phyloP scores from a whole-genome alignment of 768 basidiomycete genomes.

The Coprinopsis cinerea region DNA sequence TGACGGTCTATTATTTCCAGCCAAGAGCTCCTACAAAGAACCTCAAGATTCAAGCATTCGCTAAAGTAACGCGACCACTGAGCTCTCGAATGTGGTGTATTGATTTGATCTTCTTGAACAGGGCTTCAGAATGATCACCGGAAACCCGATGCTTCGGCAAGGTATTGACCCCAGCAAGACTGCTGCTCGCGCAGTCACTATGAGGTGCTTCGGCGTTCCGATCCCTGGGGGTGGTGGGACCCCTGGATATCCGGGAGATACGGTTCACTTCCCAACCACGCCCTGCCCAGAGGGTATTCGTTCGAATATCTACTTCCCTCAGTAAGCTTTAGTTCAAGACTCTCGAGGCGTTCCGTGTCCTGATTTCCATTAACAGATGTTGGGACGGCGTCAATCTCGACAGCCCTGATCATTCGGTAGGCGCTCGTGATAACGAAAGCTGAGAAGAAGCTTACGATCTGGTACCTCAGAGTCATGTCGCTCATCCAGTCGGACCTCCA shows the following conservation, averaged over 20 bases:
- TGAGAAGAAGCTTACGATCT: neutral
- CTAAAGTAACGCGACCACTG: neutral
- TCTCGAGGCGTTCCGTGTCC: neutral
- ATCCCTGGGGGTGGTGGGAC: slow-evolving; percentile 4
- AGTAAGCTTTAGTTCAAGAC: neutral
- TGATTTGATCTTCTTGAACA: neutral
- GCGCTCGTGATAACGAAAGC: neutral
- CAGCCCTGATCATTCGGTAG: slow-evolving; percentile 3
- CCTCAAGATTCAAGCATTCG: slow-evolving; percentile 7
- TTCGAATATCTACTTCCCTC: slow-evolving; percentile 12
- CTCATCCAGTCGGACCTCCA: slow-evolving; percentile 4
- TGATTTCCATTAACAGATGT: slow-evolving; percentile 1
- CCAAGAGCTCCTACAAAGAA: slow-evolving; percentile 9
- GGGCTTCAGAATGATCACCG: slow-evolving; percentile 11
- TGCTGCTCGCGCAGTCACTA: slow-evolving; percentile 1
- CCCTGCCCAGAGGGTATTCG: slow-evolving; percentile 8
- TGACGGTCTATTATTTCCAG: slow-evolving; percentile 10
- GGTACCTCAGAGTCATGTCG: slow-evolving; percentile 9
- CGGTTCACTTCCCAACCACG: slow-evolving; percentile 4
- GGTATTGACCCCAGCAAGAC: slow-evolving; percentile 3
- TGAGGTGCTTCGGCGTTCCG: slow-evolving; percentile 4
- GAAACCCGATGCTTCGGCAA: slow-evolving; percentile 6
- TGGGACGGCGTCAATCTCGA: slow-evolving; percentile 11
- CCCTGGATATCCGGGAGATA: slow-evolving; percentile 7
- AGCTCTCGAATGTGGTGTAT: neutral